phyloP scores from a whole-genome alignment of 1,284 basidiomycete species.

The Cryptococcus deneoformans region DNA sequence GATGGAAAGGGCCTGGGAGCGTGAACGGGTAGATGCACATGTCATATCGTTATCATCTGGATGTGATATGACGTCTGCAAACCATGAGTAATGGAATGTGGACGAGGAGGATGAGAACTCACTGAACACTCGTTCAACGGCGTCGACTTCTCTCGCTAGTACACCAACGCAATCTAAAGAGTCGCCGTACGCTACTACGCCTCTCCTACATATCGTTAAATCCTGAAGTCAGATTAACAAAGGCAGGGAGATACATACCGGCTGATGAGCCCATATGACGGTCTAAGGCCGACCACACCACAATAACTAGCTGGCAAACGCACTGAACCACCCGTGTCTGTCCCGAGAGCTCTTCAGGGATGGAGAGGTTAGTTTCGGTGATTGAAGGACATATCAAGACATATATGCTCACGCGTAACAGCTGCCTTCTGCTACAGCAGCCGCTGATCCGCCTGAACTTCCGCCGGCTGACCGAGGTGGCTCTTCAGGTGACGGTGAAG shows the following conservation, averaged over 20 bases:
- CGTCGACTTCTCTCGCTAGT: conserved; percentile 59
- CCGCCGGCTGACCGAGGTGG: conserved; percentile 64
- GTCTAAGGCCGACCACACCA: conserved; percentile 87
- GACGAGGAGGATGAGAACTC: conserved; percentile 26
- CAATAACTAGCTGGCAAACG: conserved; percentile 92
- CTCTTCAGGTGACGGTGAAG: conserved; percentile 34
- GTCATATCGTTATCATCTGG: conserved; percentile 81
- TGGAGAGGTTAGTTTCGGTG: neutral
- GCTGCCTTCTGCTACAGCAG: conserved; percentile 58
- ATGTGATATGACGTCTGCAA: conserved; percentile 60
- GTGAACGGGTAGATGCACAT: conserved; percentile 54
- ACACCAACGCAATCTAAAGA: conserved; percentile 93
- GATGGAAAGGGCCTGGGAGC: conserved; percentile 35
- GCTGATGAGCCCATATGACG: conserved; percentile 88
- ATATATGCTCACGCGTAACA: conserved; percentile 66
- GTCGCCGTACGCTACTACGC: conserved; percentile 89
- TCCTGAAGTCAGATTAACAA: neutral
- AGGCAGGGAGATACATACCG: conserved; percentile 53
- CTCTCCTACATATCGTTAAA: conserved; percentile 61
- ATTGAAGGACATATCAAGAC: neutral
- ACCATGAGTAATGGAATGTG: neutral
- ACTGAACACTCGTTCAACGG: conserved; percentile 64
- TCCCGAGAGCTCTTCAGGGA: conserved; percentile 70
- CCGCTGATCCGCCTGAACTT: conserved; percentile 53
- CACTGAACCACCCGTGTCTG: conserved; percentile 94